Evolutionary conservation across 768 basidiomycete species (phyloP).

Genomic region (Tulasnella sp.): DNA sequence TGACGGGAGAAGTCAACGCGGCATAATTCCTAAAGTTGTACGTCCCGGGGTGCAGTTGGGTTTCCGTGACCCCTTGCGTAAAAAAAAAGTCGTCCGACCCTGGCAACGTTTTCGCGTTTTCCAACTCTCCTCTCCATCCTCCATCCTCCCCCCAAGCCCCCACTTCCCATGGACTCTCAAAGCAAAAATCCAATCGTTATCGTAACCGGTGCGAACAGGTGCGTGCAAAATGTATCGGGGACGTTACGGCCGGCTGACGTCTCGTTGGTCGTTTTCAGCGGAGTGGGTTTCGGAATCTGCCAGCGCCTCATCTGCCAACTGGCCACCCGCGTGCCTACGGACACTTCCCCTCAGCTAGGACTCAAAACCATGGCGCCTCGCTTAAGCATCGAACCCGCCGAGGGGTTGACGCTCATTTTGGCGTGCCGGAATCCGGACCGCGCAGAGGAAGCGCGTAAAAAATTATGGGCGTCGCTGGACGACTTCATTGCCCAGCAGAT

Average conservation of each 20-base stretch:
- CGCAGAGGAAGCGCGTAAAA: constrained; percentile 48
- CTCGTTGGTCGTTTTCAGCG: constrained; percentile 38
- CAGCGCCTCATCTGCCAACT: constrained; percentile 63
- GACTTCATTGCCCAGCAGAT: constrained; percentile 32
- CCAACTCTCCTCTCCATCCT: not conserved
- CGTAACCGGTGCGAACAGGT: constrained; percentile 66
- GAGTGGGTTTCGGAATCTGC: constrained; percentile 76
- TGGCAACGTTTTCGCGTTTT: not conserved
- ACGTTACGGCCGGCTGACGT: constrained; percentile 6
- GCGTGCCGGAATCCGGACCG: constrained; percentile 61
- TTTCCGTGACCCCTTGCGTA: not conserved
- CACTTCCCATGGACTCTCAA: not conserved
- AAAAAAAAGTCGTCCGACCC: constrained; percentile 5
- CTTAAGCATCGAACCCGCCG: constrained; percentile 25
- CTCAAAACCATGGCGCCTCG: constrained; percentile 13
- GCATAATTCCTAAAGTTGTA: not conserved
- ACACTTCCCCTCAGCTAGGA: constrained; percentile 32
- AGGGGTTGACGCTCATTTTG: constrained; percentile 62
- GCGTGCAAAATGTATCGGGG: constrained; percentile 16
- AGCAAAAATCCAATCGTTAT: constrained; percentile 36
- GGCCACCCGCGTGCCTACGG: constrained; percentile 36
- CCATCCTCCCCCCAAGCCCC: not conserved
- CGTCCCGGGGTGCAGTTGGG: not conserved
- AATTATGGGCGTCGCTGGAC: constrained; percentile 45
- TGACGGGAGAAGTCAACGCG: not conserved